phyloP scores from a whole-genome alignment of 345 rosid species.

The Microthlaspi erraticum region DNA sequence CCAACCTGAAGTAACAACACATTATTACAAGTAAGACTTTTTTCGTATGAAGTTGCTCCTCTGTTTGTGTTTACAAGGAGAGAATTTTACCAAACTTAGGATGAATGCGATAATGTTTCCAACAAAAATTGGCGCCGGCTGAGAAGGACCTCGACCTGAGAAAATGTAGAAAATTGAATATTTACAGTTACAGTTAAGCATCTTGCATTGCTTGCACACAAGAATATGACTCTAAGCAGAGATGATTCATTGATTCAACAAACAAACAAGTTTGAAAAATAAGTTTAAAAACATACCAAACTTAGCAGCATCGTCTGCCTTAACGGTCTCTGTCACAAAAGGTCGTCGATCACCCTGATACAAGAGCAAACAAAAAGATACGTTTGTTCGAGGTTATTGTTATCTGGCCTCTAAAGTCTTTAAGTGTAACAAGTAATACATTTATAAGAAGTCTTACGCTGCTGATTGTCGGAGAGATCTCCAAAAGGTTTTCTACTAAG shows the following conservation, averaged over 20 bases:
- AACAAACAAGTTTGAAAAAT: constrained; percentile 11
- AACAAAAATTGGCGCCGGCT: constrained; percentile 82
- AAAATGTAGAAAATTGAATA: constrained; percentile 12
- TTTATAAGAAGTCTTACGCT: constrained; percentile 56
- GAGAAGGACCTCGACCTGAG: constrained; percentile 87
- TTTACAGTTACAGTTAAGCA: background rate
- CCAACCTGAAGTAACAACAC: constrained; percentile 63
- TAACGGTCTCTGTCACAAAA: constrained; percentile 93
- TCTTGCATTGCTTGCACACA: background rate
- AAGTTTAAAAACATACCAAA: constrained; percentile 56
- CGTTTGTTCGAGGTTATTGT: background rate
- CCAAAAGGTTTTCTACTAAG: constrained; percentile 78
- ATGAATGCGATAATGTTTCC: constrained; percentile 82
- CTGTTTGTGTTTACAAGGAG: constrained; percentile 18
- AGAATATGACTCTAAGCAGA: background rate
- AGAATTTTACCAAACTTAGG: constrained; percentile 69
- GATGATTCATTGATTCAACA: constrained; percentile 3
- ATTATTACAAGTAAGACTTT: constrained; percentile 3
- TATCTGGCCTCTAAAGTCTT: background rate
- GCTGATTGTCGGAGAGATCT: constrained; percentile 78
- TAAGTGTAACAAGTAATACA: background rate
- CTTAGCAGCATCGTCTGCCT: constrained; percentile 93
- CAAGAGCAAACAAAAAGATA: background rate
- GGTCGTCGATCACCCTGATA: constrained; percentile 81
- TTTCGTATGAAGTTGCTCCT: constrained; percentile 20